Base-by-base conservation (phyloP, 441 rosid genomes). In the Adansonia madagascariensis region DNA sequence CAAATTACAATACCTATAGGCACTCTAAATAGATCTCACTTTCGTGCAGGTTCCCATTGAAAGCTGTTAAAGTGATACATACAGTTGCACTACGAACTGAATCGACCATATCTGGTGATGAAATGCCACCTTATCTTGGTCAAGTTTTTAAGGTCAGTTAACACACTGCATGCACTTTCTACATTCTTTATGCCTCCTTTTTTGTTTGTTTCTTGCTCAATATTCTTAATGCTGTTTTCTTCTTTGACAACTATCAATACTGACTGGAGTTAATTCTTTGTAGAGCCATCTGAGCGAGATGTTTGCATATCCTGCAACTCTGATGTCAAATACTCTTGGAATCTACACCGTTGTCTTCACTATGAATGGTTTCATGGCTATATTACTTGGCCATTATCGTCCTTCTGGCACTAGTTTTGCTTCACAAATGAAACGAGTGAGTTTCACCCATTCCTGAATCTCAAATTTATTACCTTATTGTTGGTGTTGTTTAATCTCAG, bases 261-360 rank as follows among this genome's bases (percentile, higher is more conserved):
- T 83, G 59, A 81, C 75, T 3, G 44, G 31, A 75, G 14, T 18
- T 73, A 74, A 46, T 69, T 76, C 57, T 72, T 84, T 84, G 83
- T 82, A 96, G 99, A 96, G 92, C 80, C 99, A 92, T 82, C 90
- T 88, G 96, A 94, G 99, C 1, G 99, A 92, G 90, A 96, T 92
- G 98, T 94, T 94, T 88, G 99, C 98, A 57, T 94, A 96, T 85
- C 99, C 91, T 80, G 99, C 99, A 71, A 94, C 99, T 77, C 91
- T 94, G 97, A 96, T 94, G 98, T 94, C 99, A 44, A 96, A 96
- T 89, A 94, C 98, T 4, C 99, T 96, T 69, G 98, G 94, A 82
- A 92, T 94, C 73, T 92, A 97, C 52, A 91, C 92, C 35, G 97
- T 96, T 78, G 99, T 96, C 85, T 96, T 96, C 89, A 96, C 98